Evolutionary conservation across 441 rosid species (phyloP), one percentile per base, ranked within the genome.

Genomic region (Croton setiger): DNA sequence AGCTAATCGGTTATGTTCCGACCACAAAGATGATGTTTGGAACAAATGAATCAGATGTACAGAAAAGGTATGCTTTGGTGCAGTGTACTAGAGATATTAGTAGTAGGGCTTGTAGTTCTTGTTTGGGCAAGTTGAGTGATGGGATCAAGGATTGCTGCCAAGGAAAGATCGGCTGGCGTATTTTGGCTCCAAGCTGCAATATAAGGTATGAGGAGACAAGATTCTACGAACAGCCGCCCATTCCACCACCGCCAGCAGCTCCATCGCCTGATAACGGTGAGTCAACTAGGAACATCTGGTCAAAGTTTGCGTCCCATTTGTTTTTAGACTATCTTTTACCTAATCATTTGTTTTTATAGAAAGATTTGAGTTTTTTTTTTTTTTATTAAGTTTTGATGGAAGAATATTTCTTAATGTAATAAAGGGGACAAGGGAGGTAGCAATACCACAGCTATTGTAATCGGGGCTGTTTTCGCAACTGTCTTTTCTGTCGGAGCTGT

Each of bases 71-170:
- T 55, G 84, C 72, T 35, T 14, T 81, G 57, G 68, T 21, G 7
- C 85, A 80, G 72, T 81, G 86, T 41, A 76, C 68, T 7, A 78
- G 80, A 48, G 84, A 80, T 69, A 39, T 82, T 33, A 62, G 43
- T 27, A 44, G 54, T 0, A 45, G 60, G 10, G 17, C 18, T 10
- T 84, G 84, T 51, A 14, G 2, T 2, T 23, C 67, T 2, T 84
- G 88, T 73, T 70, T 80, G 78, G 44, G 1, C 0, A 0, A 6
- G 7, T 17, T 73, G 60, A 41, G 48, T 0, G 9, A 73, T 0
- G 14, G 6, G 2, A 27, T 20, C 5, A 11, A 11, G 2, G 0
- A 7, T 0, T 77, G 83, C 64, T 76, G 79, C 74, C 52, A 60
- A 69, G 13, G 14, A 44, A 75, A 6, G 67, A 43, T 2, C 35